Percentiles rank a stretch among this genome's conserved stretches.
Conservation (phyloP, 805 yeast species). For the Blastobotrys attinorum region DNA sequence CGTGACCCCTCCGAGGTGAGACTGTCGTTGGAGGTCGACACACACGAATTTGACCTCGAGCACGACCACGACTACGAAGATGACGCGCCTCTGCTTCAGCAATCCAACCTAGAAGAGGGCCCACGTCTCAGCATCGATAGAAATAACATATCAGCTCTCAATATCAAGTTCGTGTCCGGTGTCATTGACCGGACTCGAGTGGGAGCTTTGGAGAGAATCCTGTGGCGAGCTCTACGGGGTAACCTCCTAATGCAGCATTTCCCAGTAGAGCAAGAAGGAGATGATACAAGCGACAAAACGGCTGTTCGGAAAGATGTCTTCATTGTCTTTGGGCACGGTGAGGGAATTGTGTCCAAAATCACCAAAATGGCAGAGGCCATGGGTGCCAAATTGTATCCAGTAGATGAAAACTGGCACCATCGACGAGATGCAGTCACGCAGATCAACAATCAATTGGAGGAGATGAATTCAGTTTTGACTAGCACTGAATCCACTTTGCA, state of each 20-base stretch:
- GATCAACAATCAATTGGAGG: constrained; percentile 43
- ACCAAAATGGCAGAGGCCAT: constrained; percentile 79
- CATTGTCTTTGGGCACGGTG: constrained; percentile 88
- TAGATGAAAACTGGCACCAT: constrained; percentile 42
- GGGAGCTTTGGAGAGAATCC: constrained; percentile 64
- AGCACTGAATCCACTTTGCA: constrained; percentile 59
- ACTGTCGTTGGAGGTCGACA: constrained; percentile 12
- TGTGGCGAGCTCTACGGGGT: constrained; percentile 93
- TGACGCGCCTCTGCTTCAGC: constrained; percentile 31
- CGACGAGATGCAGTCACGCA: constrained; percentile 30
- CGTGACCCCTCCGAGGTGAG: constrained; percentile 7
- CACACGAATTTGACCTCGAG: constrained; percentile 13
- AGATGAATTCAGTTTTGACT: constrained; percentile 50
- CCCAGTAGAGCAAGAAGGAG: constrained; percentile 59
- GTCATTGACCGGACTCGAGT: constrained; percentile 68
- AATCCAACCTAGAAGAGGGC: constrained; percentile 10
- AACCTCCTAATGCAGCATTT: constrained; percentile 71
- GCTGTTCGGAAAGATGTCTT: constrained; percentile 71
- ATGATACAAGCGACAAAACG: constrained; percentile 48
- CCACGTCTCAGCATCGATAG: constrained; percentile 16
- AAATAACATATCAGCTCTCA: constrained; percentile 15
- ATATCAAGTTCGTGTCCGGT: constrained; percentile 60
- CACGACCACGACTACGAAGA: constrained; percentile 21
- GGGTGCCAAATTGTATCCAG: constrained; percentile 67
- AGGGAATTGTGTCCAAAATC: constrained; percentile 57